These are phyloP conservation scores for Talaromyces marneffei DNA, from an alignment of 2,329 filamentous ascomycete genomes.

Conservation along the genomic window DNA sequence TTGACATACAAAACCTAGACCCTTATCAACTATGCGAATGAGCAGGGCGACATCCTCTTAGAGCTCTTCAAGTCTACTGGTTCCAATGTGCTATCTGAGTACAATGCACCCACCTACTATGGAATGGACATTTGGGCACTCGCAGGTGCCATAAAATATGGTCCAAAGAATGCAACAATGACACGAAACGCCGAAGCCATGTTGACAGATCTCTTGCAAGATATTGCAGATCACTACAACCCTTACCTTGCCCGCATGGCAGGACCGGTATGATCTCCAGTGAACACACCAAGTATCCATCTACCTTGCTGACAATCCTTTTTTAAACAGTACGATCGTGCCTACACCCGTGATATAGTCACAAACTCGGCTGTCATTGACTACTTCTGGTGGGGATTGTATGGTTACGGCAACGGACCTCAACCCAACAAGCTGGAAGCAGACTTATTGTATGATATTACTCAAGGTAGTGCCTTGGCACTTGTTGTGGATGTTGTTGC, in stretches of 20 bases:
- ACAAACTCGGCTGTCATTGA: conserved; percentile 38
- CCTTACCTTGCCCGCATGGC: conserved; percentile 33
- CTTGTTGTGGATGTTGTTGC: conserved; percentile 33
- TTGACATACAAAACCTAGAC: conserved; percentile 15
- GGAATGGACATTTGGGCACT: conserved; percentile 40
- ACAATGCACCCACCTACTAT: conserved; percentile 40
- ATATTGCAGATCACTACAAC: conserved; percentile 34
- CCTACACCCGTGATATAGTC: conserved; percentile 38
- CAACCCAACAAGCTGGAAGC: conserved; percentile 34
- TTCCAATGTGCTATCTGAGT: conserved; percentile 34
- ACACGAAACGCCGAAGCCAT: conserved; percentile 27
- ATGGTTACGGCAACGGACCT: conserved; percentile 35
- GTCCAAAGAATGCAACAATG: conserved; percentile 25
- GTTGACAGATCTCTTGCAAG: conserved; percentile 30
- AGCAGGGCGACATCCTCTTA: conserved; percentile 25
- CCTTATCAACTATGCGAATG: conserved; percentile 34
- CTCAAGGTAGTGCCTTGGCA: conserved; percentile 39
- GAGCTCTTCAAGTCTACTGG: conserved; percentile 24
- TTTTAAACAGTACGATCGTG: conserved; percentile 27
- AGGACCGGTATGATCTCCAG: conserved; percentile 20
- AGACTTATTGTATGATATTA: conserved; percentile 39
- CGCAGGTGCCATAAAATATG: conserved; percentile 36
- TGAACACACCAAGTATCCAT: not conserved
- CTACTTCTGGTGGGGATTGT: conserved; percentile 42
- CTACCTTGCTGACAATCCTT: not conserved